Conservation (phyloP, 1,284 basidiomycete species). For the Trichosporon inkin region DNA sequence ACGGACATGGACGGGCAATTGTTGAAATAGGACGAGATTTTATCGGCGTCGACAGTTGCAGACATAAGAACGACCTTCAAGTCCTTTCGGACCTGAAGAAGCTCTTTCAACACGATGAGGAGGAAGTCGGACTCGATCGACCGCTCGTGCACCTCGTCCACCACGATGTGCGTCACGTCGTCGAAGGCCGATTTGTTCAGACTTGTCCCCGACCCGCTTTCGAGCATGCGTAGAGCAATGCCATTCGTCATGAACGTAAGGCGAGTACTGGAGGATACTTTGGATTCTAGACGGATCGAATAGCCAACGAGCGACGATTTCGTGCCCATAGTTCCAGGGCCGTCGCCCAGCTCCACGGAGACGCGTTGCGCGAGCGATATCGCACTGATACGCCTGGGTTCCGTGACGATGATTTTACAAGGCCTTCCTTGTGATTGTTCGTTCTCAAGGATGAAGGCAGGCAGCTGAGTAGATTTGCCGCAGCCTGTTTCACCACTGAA, state of each 20-base stretch:
- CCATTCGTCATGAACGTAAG: slow-evolving; percentile 88
- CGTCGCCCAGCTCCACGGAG: slow-evolving; percentile 86
- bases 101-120: slow-evolving; percentile 87
- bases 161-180: slow-evolving; percentile 66
- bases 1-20: slow-evolving; percentile 83
- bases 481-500: slow-evolving; percentile 98
- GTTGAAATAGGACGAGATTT: slow-evolving; percentile 89
- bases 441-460: slow-evolving; percentile 90
- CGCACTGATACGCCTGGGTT: slow-evolving; percentile 93
- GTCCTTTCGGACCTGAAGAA: slow-evolving; percentile 72
- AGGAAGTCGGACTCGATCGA: slow-evolving; percentile 98
- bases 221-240: slow-evolving; percentile 94
- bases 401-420: slow-evolving; percentile 93
- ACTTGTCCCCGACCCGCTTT: slow-evolving; percentile 59
- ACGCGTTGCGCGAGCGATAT: slow-evolving; percentile 96
- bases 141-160: slow-evolving; percentile 70
- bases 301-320: slow-evolving; percentile 83
- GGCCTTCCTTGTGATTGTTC: slow-evolving; percentile 72
- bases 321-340: slow-evolving; percentile 73
- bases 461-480: slow-evolving; percentile 97
- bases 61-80: slow-evolving; percentile 96
- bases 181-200: slow-evolving; percentile 75
- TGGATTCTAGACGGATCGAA: slow-evolving; percentile 88
- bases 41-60: slow-evolving; percentile 90
- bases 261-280: slow-evolving; percentile 73